Base-by-base conservation (phyloP, 257 asterid species). In the Sherardia arvensis region DNA sequence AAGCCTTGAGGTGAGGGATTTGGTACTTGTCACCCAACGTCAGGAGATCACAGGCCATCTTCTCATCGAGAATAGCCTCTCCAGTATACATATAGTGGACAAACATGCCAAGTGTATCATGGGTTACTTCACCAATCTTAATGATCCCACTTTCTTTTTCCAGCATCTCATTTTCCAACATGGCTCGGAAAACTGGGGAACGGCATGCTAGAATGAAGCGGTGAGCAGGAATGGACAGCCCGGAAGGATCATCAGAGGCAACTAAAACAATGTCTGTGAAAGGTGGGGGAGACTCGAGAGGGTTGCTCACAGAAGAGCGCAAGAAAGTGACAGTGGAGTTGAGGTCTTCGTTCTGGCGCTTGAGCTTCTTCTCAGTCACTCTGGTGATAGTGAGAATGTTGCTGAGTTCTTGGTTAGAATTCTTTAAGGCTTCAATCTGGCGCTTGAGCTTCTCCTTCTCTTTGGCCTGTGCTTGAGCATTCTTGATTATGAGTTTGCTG, bases 281-380 rank as follows among this genome's bases (percentile, higher is more conserved):
- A 47, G 66, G 65, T 3, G 54, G 70, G 5, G 27, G 59, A 33
- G 59, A 33, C 43, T 26, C 34, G 34, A 45, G 65, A 43, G 61
- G 20, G 74, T 69, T 2, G 71, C 55, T 68, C 77, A 36, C 17
- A 27, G 30, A 72, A 59, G 81, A 73, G 30, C 91, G 83, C 21
- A 88, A 94, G 75, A 88, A 88, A 72, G 80, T 83, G 58, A 88
- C 87, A 57, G 85, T 88, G 2, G 87, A 72, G 64, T 83, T 88
- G 67, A 88, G 91, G 53, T 88, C 94, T 2, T 85, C 90, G 80
- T 85, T 88, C 86, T 87, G 17, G 94, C 85, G 81, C 85, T 94
- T 3, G n/a, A n/a, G n/a, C n/a, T n/a, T n/a, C n/a, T n/a, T n/a
- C n/a, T n/a, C n/a, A n/a, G n/a, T n/a, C n/a, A n/a, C n/a, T n/a